phyloP scores from a whole-genome alignment of 108 stramenopile genomes.

The Skeletonema marinoi region DNA sequence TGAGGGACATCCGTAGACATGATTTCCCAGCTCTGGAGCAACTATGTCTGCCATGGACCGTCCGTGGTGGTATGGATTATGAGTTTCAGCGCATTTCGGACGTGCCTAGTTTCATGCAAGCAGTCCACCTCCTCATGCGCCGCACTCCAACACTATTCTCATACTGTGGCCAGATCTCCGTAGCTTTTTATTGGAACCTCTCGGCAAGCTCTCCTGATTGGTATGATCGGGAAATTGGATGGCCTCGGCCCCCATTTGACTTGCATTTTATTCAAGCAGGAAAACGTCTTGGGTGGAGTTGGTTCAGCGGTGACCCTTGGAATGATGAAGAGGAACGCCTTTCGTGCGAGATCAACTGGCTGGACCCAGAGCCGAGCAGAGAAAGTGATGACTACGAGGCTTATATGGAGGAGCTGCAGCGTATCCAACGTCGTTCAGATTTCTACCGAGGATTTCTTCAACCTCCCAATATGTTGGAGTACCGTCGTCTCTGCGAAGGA shows the following conservation, averaged over 20 bases:
- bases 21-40: not conserved
- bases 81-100: not conserved
- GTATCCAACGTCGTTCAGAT: not conserved
- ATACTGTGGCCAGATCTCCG: no score
- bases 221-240: not conserved
- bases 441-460: not conserved
- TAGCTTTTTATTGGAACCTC: not conserved
- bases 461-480: not conserved
- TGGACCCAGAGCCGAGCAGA: not conserved
- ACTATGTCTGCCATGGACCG: not conserved
- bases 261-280: not conserved
- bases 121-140: not conserved
- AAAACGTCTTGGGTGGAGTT: not conserved
- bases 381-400: not conserved
- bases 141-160: not conserved
- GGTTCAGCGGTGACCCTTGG: not conserved
- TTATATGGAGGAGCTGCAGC: not conserved
- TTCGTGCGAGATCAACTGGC: constrained; percentile 1
- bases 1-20: not conserved
- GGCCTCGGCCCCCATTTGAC: not conserved
- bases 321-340: not conserved
- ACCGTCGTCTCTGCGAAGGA: not conserved
- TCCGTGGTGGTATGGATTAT: not conserved
- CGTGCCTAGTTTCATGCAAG: not conserved
- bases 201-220: not conserved